Evolutionary conservation across 768 basidiomycete genomes (phyloP), one percentile per base, ranked within the genome.

Genomic region (Astraeus odoratus): DNA sequence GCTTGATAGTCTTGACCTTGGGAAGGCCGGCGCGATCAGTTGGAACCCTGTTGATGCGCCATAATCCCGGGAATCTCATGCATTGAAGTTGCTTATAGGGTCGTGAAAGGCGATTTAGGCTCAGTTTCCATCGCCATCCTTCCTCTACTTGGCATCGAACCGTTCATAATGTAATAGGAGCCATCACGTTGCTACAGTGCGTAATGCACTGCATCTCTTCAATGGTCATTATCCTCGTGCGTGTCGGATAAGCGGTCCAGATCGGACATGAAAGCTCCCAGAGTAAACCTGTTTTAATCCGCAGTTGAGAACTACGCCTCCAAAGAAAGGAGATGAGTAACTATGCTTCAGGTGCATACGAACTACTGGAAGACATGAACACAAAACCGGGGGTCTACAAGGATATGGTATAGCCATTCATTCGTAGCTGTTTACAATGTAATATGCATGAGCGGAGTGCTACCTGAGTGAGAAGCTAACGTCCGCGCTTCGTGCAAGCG

Each of bases 41-140:
- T 95, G 91, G 93, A 90, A 95, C 56, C 89, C 90, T 5, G 76
- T 91, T 24, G 72, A 86, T 52, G 59, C 55, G 5, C 51, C 64
- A 23, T 64, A 57, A 64, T 39, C 26, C 33, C 24, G n/a, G 3
- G n/a, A 34, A 59, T 38, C n/a, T 53, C 54, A 15, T 9, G 39
- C 18, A 18, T 3, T 18, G n/a, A 19, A 42, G 19, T 27, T 12
- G 26, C 22, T 13, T n/a, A 20, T n/a, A n/a, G n/a, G n/a, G n/a
- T n/a, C n/a, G n/a, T n/a, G n/a, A n/a, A n/a, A n/a, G n/a, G n/a
- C n/a, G 29, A 18, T 35, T 31, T 29, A 27, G 24, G 19, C 23
- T 22, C 9, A 34, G 31, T 22, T n/a, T 6, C 12, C 22, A 31
- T 16, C 30, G 25, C 30, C 42, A 13, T 25, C 12, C 31, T 31